These are phyloP conservation scores for Penicillium alfredii DNA, from an alignment of 495 filamentous ascomycete species.

Conservation along the genomic window DNA sequence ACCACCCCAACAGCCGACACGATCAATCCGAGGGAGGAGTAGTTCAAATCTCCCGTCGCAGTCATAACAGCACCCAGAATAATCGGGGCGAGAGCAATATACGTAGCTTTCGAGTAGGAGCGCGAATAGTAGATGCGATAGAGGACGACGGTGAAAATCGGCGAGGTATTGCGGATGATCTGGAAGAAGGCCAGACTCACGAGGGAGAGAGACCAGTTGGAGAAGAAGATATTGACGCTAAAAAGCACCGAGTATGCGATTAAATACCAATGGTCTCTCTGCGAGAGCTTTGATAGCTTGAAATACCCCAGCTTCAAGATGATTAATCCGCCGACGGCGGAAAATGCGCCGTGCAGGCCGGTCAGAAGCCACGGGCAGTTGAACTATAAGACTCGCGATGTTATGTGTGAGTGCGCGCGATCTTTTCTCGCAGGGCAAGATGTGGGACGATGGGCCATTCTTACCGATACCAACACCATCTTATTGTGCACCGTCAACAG, in stretches of 20 bases:
- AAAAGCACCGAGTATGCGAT: constrained; percentile 15
- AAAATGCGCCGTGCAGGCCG: constrained; percentile 9
- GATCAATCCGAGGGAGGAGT: constrained; percentile 6
- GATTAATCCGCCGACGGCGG: constrained; percentile 8
- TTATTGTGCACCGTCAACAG: constrained; percentile 14
- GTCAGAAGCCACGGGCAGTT: constrained; percentile 14
- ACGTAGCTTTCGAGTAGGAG: constrained; percentile 9
- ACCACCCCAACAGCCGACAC: constrained; percentile 11
- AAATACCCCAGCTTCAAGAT: constrained; percentile 14
- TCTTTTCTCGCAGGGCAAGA: too few relatives aligned
- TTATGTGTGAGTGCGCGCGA: too few relatives aligned
- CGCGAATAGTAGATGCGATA: constrained; percentile 12
- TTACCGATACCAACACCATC: constrained; percentile 13
- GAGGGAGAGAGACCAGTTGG: constrained; percentile 14
- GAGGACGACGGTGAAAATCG: constrained; percentile 14
- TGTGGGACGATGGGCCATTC: too few relatives aligned
- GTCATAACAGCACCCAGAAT: constrained; percentile 13
- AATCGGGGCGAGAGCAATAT: constrained; percentile 12
- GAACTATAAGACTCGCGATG: constrained; percentile 7
- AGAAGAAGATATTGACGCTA: constrained; percentile 15
- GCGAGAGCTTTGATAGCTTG: constrained; percentile 7
- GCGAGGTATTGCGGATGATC: constrained; percentile 15
- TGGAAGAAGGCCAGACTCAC: constrained; percentile 16
- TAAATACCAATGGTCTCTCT: constrained; percentile 9
- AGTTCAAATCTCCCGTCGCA: constrained; percentile 13